Evolutionary conservation across 2,329 filamentous ascomycete species (phyloP).

Genomic region (Curvularia verruculosa): DNA sequence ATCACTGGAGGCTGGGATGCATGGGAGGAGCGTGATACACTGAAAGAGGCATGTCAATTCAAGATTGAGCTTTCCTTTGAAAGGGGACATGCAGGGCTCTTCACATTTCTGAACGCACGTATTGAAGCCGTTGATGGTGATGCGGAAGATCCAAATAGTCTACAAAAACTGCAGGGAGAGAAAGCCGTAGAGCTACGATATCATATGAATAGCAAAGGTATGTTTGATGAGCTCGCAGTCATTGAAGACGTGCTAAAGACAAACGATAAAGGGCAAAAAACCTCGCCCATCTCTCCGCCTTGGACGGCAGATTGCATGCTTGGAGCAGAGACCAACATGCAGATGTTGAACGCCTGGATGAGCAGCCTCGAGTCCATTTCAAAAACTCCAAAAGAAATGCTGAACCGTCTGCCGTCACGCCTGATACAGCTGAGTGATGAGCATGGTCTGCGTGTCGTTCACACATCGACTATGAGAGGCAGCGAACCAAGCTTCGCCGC

Average conservation of each 20-base stretch:
- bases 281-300: neutral
- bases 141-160: neutral
- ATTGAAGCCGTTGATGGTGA: slow-evolving; percentile 6
- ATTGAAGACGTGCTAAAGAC: neutral
- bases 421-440: neutral
- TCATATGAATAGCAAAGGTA: neutral
- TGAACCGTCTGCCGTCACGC: neutral
- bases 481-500: slow-evolving; percentile 4
- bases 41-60: slow-evolving; percentile 2
- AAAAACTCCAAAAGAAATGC: neutral
- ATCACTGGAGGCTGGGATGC: slow-evolving; percentile 12
- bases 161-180: neutral
- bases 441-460: neutral
- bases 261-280: neutral
- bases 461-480: neutral
- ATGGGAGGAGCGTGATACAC: slow-evolving; percentile 16
- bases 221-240: neutral
- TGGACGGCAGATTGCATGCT: neutral
- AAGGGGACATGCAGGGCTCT: slow-evolving; percentile 7
- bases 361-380: neutral
- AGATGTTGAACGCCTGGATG: neutral
- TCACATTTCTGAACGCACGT: slow-evolving; percentile 9
- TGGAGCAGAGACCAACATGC: neutral
- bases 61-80: slow-evolving; percentile 9
- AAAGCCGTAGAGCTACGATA: slow-evolving; percentile 1